These are phyloP conservation scores for Phytophthora syringae DNA, from an alignment of 352 stramenopile species.

Conservation along the genomic window DNA sequence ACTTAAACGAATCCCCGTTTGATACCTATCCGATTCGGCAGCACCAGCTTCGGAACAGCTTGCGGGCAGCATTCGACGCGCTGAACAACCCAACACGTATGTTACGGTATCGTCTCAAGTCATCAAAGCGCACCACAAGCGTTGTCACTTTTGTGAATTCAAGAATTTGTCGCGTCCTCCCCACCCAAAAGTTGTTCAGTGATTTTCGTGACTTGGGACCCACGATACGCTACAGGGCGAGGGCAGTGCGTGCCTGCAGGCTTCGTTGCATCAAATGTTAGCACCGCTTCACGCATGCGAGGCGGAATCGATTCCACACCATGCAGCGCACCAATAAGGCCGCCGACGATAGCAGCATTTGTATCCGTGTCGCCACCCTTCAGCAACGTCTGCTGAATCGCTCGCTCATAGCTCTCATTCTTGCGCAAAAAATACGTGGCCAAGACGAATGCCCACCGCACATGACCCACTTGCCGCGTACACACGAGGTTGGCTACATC, in stretches of 20 bases:
- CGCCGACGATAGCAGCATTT: slow-evolving; percentile 65
- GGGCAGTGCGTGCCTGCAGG: slow-evolving; percentile 17
- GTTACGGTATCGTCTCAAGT: no score
- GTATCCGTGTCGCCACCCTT: slow-evolving; percentile 68
- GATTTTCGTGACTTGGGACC: slow-evolving; percentile 35
- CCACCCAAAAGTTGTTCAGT: slow-evolving; percentile 30
- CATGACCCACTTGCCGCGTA: slow-evolving; percentile 42
- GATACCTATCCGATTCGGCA: no score
- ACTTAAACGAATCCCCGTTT: no score
- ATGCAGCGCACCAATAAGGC: slow-evolving; percentile 56
- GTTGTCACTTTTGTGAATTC: background rate
- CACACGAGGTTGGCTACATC: slow-evolving; percentile 43
- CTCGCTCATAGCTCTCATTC: slow-evolving; percentile 48
- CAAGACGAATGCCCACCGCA: slow-evolving; percentile 59
- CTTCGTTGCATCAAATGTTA: slow-evolving; percentile 47
- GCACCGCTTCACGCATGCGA: slow-evolving; percentile 50
- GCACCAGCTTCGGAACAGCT: no score
- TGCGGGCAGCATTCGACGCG: no score
- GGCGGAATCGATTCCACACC: slow-evolving; percentile 46
- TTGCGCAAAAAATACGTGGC: slow-evolving; percentile 53
- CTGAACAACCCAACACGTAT: no score
- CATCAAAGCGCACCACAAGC: background rate
- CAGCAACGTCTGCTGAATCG: slow-evolving; percentile 54
- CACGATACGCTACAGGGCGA: slow-evolving; percentile 40
- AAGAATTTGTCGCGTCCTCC: background rate